Percentiles rank a stretch among this genome's conserved stretches.
Evolutionary conservation across 2,329 filamentous ascomycete genomes (phyloP).

Genomic region (Monosporascus sp.): DNA sequence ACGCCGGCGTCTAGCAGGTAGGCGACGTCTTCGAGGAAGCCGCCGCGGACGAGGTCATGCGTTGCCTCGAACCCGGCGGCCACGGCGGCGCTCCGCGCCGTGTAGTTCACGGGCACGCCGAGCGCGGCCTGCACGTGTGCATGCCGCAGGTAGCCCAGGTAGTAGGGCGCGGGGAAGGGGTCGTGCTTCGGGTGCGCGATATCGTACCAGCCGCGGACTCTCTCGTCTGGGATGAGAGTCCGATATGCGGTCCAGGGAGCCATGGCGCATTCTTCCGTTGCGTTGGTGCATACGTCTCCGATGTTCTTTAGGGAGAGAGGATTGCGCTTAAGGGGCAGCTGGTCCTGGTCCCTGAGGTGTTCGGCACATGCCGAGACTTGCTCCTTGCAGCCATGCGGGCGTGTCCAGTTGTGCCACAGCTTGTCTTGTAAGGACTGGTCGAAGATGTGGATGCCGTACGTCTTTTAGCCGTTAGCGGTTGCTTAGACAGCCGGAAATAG

Average conservation of each 20-base stretch:
- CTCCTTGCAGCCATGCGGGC: background rate
- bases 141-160: constrained; percentile 49
- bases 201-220: constrained; percentile 18
- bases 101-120: constrained; percentile 54
- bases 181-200: constrained; percentile 34
- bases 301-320: constrained; percentile 18
- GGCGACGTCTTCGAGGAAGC: constrained; percentile 35
- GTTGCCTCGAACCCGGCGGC: constrained; percentile 35
- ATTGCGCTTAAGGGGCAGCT: background rate
- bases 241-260: background rate
- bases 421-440: background rate
- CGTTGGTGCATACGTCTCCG: constrained; percentile 53
- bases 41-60: constrained; percentile 19
- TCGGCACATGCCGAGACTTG: background rate
- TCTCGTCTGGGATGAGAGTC: background rate
- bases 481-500: no score
- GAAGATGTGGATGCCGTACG: background rate
- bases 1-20: constrained; percentile 50
- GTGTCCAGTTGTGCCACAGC: background rate
- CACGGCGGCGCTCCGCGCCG: constrained; percentile 36
- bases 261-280: constrained; percentile 8
- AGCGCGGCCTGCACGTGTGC: constrained; percentile 42
- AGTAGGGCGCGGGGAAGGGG: constrained; percentile 46
- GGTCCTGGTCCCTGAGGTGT: background rate
- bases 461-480: constrained; percentile 9